Percentiles rank a stretch among this genome's conserved stretches.
Conservation (phyloP, 306 rosid species). For the Gastrolobium villosum region DNA sequence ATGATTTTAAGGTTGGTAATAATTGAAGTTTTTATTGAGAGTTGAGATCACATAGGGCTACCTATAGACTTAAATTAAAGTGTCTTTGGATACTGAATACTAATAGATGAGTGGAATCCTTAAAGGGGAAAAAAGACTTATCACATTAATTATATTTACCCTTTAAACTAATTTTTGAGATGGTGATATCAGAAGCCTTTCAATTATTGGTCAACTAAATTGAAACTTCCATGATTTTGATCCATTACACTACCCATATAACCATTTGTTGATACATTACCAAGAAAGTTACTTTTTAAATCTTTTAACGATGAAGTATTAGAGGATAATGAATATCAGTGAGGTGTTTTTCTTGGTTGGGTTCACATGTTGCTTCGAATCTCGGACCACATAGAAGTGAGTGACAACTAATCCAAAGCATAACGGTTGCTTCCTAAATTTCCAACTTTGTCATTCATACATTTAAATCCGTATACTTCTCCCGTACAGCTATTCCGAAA, state of each 20-base stretch:
- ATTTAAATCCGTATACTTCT: not conserved
- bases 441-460: not conserved
- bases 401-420: conserved; percentile 13
- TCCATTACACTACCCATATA: not conserved
- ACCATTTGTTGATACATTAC: conserved; percentile 24
- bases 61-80: too few relatives aligned
- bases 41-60: too few relatives aligned
- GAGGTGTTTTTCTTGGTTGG: conserved; percentile 1
- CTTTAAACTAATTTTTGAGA: too few relatives aligned
- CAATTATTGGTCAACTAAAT: not conserved
- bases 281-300: not conserved
- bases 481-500: not conserved
- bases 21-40: too few relatives aligned
- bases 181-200: too few relatives aligned
- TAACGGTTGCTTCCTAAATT: conserved; percentile 19
- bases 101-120: too few relatives aligned
- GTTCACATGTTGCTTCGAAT: conserved; percentile 1
- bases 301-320: conserved; percentile 15
- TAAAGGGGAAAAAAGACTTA: too few relatives aligned
- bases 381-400: conserved; percentile 34
- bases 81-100: too few relatives aligned
- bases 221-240: not conserved
- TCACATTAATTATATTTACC: too few relatives aligned
- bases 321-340: conserved; percentile 21
- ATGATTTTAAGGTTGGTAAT: too few relatives aligned